Conservation (phyloP, 2,329 filamentous ascomycete species). For the Huntiella omanensis region DNA sequence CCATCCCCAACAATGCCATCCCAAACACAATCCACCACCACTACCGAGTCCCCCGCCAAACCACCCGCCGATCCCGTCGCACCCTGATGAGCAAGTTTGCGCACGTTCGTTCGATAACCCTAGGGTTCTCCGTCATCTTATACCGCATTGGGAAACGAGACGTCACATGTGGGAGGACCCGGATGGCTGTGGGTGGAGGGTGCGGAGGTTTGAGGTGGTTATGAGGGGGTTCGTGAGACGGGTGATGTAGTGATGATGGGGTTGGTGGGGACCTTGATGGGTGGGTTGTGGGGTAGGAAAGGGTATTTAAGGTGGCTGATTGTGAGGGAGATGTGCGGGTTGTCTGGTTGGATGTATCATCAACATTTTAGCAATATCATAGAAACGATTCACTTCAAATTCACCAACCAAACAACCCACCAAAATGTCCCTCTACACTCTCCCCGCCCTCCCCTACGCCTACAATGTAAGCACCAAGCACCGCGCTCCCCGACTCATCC, state of each 20-base stretch:
- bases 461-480: constrained; percentile 43
- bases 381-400: too few species aligned
- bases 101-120: constrained; percentile 6
- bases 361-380: too few species aligned
- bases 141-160: constrained; percentile 1
- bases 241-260: neutral
- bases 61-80: constrained; percentile 8
- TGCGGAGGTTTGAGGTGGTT: neutral
- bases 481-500: too few species aligned
- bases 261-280: neutral
- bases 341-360: too few species aligned
- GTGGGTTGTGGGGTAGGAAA: neutral
- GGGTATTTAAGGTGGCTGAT: neutral
- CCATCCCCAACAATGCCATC: neutral
- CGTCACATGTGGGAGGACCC: constrained; percentile 1
- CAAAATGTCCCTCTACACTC: constrained; percentile 26
- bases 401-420: neutral
- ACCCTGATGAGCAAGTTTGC: constrained; percentile 15
- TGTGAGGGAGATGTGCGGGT: too few species aligned
- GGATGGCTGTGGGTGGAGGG: constrained; percentile 2
- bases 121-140: constrained; percentile 9
- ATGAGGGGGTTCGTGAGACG: neutral
- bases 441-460: constrained; percentile 47
- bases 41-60: neutral
- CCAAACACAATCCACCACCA: neutral